A percentile compares a stretch with the other conserved stretches of the same genome.
Evolutionary conservation across 2,329 filamentous ascomycete species (phyloP).

Genomic region (Lasiodiplodia sp.): DNA sequence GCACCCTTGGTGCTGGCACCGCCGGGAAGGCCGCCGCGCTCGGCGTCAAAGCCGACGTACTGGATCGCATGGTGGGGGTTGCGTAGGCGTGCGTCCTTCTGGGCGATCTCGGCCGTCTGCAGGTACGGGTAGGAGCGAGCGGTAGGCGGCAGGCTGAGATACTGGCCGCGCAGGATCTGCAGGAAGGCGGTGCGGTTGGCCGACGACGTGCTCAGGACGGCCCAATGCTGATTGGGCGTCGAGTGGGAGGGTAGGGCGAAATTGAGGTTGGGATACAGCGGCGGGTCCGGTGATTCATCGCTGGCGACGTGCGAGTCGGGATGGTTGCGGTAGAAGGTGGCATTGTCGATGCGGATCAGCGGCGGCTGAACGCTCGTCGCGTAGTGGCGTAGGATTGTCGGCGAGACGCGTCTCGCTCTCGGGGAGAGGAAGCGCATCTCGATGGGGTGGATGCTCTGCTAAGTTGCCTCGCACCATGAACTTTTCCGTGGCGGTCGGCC

Average conservation of each 20-base stretch:
- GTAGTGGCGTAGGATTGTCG: slow-evolving; percentile 5
- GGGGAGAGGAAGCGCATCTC: slow-evolving; percentile 15
- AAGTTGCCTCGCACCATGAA: not conserved
- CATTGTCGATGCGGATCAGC: slow-evolving; percentile 73
- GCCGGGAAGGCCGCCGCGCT: slow-evolving; percentile 65
- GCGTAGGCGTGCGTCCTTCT: slow-evolving; percentile 60
- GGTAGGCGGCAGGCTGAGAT: slow-evolving; percentile 76
- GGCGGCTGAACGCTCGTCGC: not conserved
- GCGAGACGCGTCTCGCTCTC: slow-evolving; percentile 4
- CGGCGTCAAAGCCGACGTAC: slow-evolving; percentile 89
- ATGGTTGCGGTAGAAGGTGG: slow-evolving; percentile 82
- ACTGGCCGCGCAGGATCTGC: slow-evolving; percentile 76
- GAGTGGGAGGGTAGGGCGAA: slow-evolving; percentile 72
- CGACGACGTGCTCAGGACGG: slow-evolving; percentile 79
- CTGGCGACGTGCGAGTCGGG: slow-evolving; percentile 54
- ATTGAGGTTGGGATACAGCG: slow-evolving; percentile 74
- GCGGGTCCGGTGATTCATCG: slow-evolving; percentile 63
- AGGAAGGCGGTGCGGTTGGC: slow-evolving; percentile 84
- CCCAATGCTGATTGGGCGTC: slow-evolving; percentile 71
- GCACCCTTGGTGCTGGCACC: slow-evolving; percentile 61
- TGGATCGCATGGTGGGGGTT: slow-evolving; percentile 74
- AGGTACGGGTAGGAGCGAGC: slow-evolving; percentile 83
- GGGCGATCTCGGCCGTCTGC: slow-evolving; percentile 65
- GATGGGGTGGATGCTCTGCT: not conserved
- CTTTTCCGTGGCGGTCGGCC: slow-evolving; percentile 22